Evolutionary conservation across 2,329 filamentous ascomycete species (phyloP).

Genomic region (Cercospora janseana): DNA sequence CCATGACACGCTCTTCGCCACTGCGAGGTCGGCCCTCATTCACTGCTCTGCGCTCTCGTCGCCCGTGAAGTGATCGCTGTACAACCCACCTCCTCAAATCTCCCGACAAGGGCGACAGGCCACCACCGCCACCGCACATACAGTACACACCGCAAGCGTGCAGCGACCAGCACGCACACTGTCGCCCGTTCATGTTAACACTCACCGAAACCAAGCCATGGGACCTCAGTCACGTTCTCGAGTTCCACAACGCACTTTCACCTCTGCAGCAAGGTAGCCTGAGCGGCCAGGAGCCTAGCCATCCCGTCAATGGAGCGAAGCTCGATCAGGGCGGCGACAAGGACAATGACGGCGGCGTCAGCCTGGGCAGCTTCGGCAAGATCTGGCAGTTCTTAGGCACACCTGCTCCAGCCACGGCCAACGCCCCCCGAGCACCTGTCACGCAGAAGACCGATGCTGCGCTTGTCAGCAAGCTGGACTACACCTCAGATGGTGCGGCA

Average conservation of each 20-base stretch:
- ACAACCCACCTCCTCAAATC: no score
- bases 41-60: no score
- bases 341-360: constrained; percentile 18
- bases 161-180: constrained; percentile 17
- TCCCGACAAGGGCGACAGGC: constrained; percentile 5
- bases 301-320: neutral
- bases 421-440: neutral
- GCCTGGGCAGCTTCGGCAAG: constrained; percentile 48
- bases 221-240: constrained; percentile 49
- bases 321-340: neutral
- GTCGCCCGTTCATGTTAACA: constrained; percentile 31
- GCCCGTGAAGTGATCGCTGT: no score
- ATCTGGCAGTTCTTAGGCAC: constrained; percentile 48
- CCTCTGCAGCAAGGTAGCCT: neutral
- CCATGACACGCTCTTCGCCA: constrained; percentile 7
- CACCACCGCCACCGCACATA: constrained; percentile 1
- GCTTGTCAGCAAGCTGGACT: constrained; percentile 35
- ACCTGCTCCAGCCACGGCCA: constrained; percentile 14
- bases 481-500: constrained; percentile 47
- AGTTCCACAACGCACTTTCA: constrained; percentile 40
- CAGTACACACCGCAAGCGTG: constrained; percentile 15
- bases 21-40: neutral
- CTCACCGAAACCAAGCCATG: constrained; percentile 42
- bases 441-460: neutral
- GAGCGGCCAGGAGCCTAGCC: neutral